A percentile compares a stretch with the other conserved stretches of the same genome.
These are phyloP conservation scores for Polyporus tsugae DNA, from an alignment of 1,284 basidiomycete genomes.

Conservation along the genomic window DNA sequence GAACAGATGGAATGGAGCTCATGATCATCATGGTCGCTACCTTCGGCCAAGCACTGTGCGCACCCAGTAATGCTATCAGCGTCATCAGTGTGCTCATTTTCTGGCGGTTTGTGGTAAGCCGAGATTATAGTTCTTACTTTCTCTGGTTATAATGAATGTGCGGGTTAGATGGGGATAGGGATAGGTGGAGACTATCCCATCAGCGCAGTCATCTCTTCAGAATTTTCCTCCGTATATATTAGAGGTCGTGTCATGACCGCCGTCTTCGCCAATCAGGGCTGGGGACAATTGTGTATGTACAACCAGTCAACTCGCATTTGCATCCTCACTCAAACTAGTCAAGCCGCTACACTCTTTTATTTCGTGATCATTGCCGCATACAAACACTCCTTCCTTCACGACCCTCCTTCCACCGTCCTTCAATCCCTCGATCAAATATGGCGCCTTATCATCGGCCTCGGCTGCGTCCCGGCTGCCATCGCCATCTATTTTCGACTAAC, in stretches of 20 bases:
- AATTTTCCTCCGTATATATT: constrained; percentile 79
- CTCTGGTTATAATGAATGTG: constrained; percentile 13
- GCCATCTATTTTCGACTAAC: constrained; percentile 83
- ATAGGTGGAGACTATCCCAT: constrained; percentile 81
- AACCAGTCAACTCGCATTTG: constrained; percentile 24
- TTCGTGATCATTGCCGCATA: constrained; percentile 75
- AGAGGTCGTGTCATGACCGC: constrained; percentile 79
- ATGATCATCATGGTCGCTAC: constrained; percentile 75
- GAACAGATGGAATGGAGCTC: constrained; percentile 74
- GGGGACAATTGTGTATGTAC: constrained; percentile 69
- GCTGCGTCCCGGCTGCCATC: constrained; percentile 70
- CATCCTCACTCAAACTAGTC: constrained; percentile 21
- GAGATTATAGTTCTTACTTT: not conserved
- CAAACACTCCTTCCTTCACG: constrained; percentile 63
- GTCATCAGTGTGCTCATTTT: constrained; percentile 80
- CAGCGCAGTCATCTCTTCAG: constrained; percentile 72
- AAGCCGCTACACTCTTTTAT: constrained; percentile 73
- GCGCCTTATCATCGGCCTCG: constrained; percentile 77
- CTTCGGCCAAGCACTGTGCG: constrained; percentile 68
- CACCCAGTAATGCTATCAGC: constrained; percentile 64
- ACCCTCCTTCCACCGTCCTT: constrained; percentile 52
- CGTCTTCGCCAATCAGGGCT: constrained; percentile 75
- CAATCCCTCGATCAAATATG: constrained; percentile 67
- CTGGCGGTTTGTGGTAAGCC: constrained; percentile 68
- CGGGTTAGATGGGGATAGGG: constrained; percentile 67